Base-by-base conservation (phyloP, 257 asterid genomes). In the Cynanchum wilfordii region DNA sequence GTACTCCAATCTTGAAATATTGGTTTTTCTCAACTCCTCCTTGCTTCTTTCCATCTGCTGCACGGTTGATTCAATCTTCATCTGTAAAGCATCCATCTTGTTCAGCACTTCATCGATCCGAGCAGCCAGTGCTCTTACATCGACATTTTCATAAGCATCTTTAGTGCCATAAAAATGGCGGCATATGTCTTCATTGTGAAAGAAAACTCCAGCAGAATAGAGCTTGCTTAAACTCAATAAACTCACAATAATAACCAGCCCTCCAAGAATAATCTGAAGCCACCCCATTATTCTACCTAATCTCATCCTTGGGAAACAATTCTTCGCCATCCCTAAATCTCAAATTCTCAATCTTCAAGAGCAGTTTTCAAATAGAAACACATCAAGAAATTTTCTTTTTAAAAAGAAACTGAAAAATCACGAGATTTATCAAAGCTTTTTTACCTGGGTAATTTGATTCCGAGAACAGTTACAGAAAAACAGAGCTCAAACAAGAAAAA, bases 131-230 rank as follows among this genome's bases (percentile, higher is more conserved):
- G 92, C 75, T 1, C 60, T 62, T 24, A 87, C 50, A 27, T 89
- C 93, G 3, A 89, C 50, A 29, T 69, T 87, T 47, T 73, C 82
- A 36, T 72, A 57, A 27, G 29, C 79, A 29, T 78, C 84, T 65
- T 79, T 79, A 40, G 79, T 76, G 22, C 79, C 82, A 72, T 82
- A 79, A 40, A 88, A 88, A 64, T 84, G 95, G 60, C 84, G 85
- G 82, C 95, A 90, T 13, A 93, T 76, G 66, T 90, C 97, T 58
- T 93, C 97, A 40, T 85, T 82, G 30, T 82, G 90, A 27, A 87
- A 33, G 84, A 90, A 88, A 59, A 87, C 84, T 1, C 97, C 95
- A 16, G 84, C 90, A 9, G 88, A 81, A 78, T 90, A 93, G 63
- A 93, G 81, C 76, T 83, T 83, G 4, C 78, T 83, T 45, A 93